A percentile compares a stretch with the other conserved stretches of the same genome.
Conservation (phyloP, 2,329 filamentous ascomycete species). For the Byssoonygena ceratinophila region DNA sequence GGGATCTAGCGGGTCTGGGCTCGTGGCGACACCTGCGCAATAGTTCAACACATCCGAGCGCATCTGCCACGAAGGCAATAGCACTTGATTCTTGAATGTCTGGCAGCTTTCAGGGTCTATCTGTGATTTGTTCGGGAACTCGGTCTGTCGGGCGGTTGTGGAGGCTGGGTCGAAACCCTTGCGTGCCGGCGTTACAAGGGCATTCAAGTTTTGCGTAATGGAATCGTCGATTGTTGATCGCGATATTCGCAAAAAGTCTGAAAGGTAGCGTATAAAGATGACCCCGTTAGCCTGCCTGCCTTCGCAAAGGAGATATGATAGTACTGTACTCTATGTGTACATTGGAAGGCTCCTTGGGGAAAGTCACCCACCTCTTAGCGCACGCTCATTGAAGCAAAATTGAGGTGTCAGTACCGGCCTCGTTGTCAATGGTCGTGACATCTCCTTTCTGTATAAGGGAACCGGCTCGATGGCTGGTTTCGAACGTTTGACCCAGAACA, state of each 20-base stretch:
- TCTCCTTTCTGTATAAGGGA: slow-evolving; percentile 22
- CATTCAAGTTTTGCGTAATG: slow-evolving; percentile 87
- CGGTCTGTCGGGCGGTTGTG: slow-evolving; percentile 53
- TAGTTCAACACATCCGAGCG: slow-evolving; percentile 78
- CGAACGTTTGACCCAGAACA: slow-evolving; percentile 28
- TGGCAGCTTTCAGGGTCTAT: slow-evolving; percentile 56
- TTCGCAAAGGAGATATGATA: not conserved
- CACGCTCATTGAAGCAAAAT: slow-evolving; percentile 64
- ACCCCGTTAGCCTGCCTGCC: slow-evolving; percentile 1
- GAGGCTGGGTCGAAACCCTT: slow-evolving; percentile 67
- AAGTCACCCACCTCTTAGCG: slow-evolving; percentile 52
- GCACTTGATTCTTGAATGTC: slow-evolving; percentile 61
- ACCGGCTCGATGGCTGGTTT: slow-evolving; percentile 22
- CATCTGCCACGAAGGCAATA: slow-evolving; percentile 82
- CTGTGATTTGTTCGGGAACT: slow-evolving; percentile 39
- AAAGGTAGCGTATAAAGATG: slow-evolving; percentile 10
- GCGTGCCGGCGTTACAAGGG: slow-evolving; percentile 63
- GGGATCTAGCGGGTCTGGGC: slow-evolving; percentile 77
- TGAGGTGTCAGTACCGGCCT: slow-evolving; percentile 56
- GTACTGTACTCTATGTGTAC: slow-evolving; percentile 2
- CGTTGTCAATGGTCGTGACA: slow-evolving; percentile 34
- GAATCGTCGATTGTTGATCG: slow-evolving; percentile 80
- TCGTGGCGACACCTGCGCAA: slow-evolving; percentile 77
- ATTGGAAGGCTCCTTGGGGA: not conserved
- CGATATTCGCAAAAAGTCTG: slow-evolving; percentile 85